Evolutionary conservation across 1,139 yeast genomes (phyloP).

Genomic region (Fermentozyma sake): DNA sequence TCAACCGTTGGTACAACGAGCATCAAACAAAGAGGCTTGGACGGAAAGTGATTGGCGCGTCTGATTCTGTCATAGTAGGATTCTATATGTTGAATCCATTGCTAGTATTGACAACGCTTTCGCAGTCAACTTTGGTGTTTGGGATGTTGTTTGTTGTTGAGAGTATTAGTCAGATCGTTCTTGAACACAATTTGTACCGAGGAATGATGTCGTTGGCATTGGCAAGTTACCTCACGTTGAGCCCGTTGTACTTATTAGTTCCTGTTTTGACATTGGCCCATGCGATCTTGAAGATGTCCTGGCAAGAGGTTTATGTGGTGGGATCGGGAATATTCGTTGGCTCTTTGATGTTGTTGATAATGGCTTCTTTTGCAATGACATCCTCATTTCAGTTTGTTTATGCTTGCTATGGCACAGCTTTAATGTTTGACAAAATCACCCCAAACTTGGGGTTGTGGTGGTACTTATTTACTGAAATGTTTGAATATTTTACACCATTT

Average conservation of each 20-base stretch:
- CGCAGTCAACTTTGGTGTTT: conserved; percentile 65
- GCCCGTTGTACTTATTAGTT: conserved; percentile 52
- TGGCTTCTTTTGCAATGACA: conserved; percentile 27
- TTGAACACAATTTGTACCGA: conserved; percentile 33
- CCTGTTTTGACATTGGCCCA: conserved; percentile 47
- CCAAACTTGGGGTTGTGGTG: conserved; percentile 97
- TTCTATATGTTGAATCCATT: conserved; percentile 81
- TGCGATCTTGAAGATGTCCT: conserved; percentile 6
- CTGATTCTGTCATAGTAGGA: conserved; percentile 47
- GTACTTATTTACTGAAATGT: conserved; percentile 95
- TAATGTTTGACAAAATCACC: conserved; percentile 61
- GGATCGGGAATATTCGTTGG: conserved; percentile 23
- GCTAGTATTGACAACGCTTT: conserved; percentile 57
- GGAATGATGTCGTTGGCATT: conserved; percentile 55
- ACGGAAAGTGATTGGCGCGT: conserved; percentile 17
- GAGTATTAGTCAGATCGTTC: conserved; percentile 45
- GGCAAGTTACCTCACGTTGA: conserved; percentile 62
- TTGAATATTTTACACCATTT: conserved; percentile 81
- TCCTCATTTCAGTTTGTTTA: conserved; percentile 45
- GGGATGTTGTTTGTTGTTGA: conserved; percentile 54
- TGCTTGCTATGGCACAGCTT: conserved; percentile 58
- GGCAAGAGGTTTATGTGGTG: conserved; percentile 15
- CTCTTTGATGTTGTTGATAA: conserved; percentile 30
- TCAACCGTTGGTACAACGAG: conserved; percentile 36
- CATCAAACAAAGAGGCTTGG: conserved; percentile 21